Percentiles rank a stretch among this genome's conserved stretches.
Evolutionary conservation across 108 stramenopile species (phyloP).

Genomic region (Cyclotella sp.): DNA sequence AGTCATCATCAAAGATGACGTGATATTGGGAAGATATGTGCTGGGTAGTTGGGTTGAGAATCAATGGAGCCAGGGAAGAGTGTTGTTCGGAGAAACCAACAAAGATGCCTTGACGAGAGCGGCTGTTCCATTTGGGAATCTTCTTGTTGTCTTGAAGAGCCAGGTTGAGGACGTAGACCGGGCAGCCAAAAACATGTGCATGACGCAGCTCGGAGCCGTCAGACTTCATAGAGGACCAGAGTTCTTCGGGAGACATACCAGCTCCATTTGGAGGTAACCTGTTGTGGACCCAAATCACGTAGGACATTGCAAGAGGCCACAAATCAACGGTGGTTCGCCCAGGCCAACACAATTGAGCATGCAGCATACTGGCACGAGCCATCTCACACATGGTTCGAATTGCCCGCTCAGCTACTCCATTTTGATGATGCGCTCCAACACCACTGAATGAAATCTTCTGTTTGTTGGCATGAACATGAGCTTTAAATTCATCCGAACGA

Average conservation of each 20-base stretch:
- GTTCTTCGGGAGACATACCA: background rate
- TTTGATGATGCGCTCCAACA: slow-evolving; percentile 71
- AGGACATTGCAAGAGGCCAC: slow-evolving; percentile 59
- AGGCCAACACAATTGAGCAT: slow-evolving; percentile 55
- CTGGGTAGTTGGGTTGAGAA: slow-evolving; percentile 4
- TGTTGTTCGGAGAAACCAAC: background rate
- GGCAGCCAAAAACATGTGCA: slow-evolving; percentile 29
- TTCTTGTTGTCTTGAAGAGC: slow-evolving; percentile 10
- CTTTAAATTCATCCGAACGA: slow-evolving; percentile 21
- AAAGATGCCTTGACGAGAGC: background rate
- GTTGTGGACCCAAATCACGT: slow-evolving; percentile 55
- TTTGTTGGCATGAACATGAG: background rate
- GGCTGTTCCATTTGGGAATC: background rate
- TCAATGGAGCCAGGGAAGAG: background rate
- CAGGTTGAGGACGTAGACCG: slow-evolving; percentile 18
- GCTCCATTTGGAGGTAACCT: no score
- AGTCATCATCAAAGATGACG: slow-evolving; percentile 25
- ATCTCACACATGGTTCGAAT: slow-evolving; percentile 39
- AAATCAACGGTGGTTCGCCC: slow-evolving; percentile 15
- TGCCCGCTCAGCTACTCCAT: slow-evolving; percentile 57
- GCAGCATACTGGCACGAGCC: slow-evolving; percentile 57
- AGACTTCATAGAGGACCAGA: background rate
- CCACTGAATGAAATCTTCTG: slow-evolving; percentile 44
- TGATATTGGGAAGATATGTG: slow-evolving; percentile 26
- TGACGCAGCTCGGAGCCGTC: background rate